Percentiles rank a stretch among this genome's conserved stretches.
Conservation (phyloP, 805 yeast genomes). For the Nematodospora valgi region DNA sequence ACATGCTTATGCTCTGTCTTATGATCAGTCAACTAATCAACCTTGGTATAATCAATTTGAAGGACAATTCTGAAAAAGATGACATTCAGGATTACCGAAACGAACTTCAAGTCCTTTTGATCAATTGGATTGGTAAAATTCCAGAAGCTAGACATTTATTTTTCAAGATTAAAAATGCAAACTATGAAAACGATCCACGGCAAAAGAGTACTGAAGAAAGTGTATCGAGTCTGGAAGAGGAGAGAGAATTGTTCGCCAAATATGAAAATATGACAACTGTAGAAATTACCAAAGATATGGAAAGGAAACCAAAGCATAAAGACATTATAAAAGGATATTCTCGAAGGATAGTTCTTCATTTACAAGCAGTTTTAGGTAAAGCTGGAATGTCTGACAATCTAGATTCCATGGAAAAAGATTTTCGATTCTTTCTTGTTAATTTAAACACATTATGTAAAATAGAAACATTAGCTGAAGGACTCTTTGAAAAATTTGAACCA, state of each 20-base stretch:
- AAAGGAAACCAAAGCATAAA: conserved; percentile 11
- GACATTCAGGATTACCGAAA: conserved; percentile 49
- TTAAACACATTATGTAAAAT: conserved; percentile 31
- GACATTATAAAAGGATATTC: conserved; percentile 14
- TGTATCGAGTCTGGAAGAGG: conserved; percentile 7
- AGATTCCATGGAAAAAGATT: conserved; percentile 16
- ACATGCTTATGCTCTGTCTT: conserved; percentile 55
- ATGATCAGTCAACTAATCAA: conserved; percentile 55
- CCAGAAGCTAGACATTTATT: conserved; percentile 64
- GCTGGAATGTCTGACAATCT: conserved; percentile 5
- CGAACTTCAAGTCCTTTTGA: conserved; percentile 57
- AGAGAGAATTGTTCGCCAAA: conserved; percentile 11
- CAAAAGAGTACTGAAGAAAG: not conserved
- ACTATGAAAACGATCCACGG: conserved; percentile 4
- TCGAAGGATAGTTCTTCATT: conserved; percentile 13
- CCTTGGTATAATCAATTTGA: conserved; percentile 42
- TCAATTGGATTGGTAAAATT: conserved; percentile 60
- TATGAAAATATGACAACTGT: conserved; percentile 11
- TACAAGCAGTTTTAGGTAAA: conserved; percentile 9
- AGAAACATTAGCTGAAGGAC: conserved; percentile 24
- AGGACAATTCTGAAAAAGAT: conserved; percentile 24
- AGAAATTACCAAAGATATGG: conserved; percentile 19
- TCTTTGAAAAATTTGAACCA: conserved; percentile 23
- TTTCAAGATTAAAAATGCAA: conserved; percentile 29
- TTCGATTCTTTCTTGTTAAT: conserved; percentile 21